These are phyloP conservation scores for Sanghuangporus baumii DNA, from an alignment of 1,284 basidiomycete species.

Conservation along the genomic window DNA sequence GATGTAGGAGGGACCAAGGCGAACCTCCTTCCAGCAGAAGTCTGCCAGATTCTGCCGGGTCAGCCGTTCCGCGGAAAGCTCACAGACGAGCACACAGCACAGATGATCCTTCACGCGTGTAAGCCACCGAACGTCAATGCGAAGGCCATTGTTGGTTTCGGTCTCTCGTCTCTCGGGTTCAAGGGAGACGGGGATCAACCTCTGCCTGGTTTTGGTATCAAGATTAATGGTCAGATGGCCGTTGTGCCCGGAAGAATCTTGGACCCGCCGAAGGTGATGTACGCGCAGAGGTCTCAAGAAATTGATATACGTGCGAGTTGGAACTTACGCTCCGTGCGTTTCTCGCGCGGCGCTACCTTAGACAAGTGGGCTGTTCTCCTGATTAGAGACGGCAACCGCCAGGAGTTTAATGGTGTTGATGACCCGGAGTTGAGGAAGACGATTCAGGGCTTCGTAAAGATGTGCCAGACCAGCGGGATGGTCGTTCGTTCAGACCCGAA, in stretches of 20 bases:
- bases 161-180: slow-evolving; percentile 60
- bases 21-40: slow-evolving; percentile 56
- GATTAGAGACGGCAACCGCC: slow-evolving; percentile 50
- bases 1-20: slow-evolving; percentile 52
- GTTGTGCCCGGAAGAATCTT: slow-evolving; percentile 70
- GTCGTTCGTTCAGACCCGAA: slow-evolving; percentile 28
- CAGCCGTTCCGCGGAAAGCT: slow-evolving; percentile 70
- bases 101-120: slow-evolving; percentile 65
- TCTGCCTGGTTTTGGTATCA: slow-evolving; percentile 53
- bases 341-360: slow-evolving; percentile 47
- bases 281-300: slow-evolving; percentile 38
- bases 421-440: slow-evolving; percentile 46
- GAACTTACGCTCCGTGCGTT: slow-evolving; percentile 62
- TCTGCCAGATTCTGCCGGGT: slow-evolving; percentile 64
- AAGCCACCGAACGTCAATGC: slow-evolving; percentile 65
- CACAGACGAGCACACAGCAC: slow-evolving; percentile 56
- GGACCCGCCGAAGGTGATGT: slow-evolving; percentile 50
- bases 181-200: slow-evolving; percentile 32
- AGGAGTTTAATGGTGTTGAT: slow-evolving; percentile 38
- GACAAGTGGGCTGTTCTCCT: slow-evolving; percentile 59
- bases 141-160: slow-evolving; percentile 46
- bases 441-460: slow-evolving; percentile 43
- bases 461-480: slow-evolving; percentile 61
- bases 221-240: slow-evolving; percentile 59
- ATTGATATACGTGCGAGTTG: slow-evolving; percentile 63